phyloP scores from a whole-genome alignment of 2,329 filamentous ascomycete species.

The Paecilomyces dactylethromorphus region DNA sequence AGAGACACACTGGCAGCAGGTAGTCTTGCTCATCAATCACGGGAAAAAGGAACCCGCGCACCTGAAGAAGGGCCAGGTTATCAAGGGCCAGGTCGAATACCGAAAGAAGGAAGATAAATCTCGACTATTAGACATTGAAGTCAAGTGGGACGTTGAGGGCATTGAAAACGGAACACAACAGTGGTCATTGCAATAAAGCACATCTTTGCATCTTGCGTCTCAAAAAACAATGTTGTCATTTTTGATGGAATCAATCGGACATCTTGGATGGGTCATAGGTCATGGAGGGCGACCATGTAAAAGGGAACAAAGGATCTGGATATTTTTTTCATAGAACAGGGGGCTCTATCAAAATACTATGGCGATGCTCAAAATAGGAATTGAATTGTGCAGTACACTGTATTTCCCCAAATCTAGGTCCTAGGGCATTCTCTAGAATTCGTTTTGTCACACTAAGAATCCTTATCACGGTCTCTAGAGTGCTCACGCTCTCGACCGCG shows the following conservation, averaged over 20 bases:
- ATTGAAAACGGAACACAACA: slow-evolving; percentile 34
- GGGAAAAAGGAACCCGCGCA: slow-evolving; percentile 41
- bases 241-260: slow-evolving; percentile 4
- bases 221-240: not conserved
- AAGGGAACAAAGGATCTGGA: not conserved
- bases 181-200: slow-evolving; percentile 33
- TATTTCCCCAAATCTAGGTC: not conserved
- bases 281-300: not conserved
- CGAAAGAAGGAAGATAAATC: slow-evolving; percentile 62
- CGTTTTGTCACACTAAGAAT: not conserved
- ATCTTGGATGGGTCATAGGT: not conserved
- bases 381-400: not conserved
- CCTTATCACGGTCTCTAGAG: slow-evolving; percentile 1
- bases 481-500: slow-evolving; percentile 6
- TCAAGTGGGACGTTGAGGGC: slow-evolving; percentile 53
- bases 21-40: slow-evolving; percentile 63
- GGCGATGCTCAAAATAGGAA: not conserved
- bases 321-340: not conserved
- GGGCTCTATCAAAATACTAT: not conserved
- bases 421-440: slow-evolving; percentile 1
- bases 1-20: slow-evolving; percentile 88
- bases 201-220: not conserved
- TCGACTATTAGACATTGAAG: slow-evolving; percentile 59
- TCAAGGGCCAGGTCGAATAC: slow-evolving; percentile 66
- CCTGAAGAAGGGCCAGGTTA: slow-evolving; percentile 48